Evolutionary conservation across 2,329 filamentous ascomycete genomes (phyloP), one percentile per base, ranked within the genome.

Genomic region (Orbilia javanica): DNA sequence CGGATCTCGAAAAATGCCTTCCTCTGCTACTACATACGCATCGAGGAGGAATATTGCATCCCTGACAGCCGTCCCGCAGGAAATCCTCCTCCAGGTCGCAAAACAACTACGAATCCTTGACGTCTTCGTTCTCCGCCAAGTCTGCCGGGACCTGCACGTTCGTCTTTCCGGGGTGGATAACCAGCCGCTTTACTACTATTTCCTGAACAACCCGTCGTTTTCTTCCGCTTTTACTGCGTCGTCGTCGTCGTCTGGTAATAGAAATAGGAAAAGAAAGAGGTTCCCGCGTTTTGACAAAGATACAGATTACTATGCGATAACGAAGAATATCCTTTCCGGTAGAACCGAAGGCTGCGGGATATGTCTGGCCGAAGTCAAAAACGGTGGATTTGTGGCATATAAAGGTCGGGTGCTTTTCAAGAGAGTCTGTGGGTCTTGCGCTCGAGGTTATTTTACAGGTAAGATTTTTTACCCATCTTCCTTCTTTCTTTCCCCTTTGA

Each of bases 21-120:
- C n/a, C 42, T 39, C 36, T 2, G 8, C 34, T 7, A 10, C 8
- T 36, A 36, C 34, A 11, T 36, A 36, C 13, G 34, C 34, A 10
- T 4, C n/a, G n/a, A n/a, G n/a, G n/a, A n/a, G n/a, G n/a, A 10
- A 34, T 34, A 34, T 10, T 22, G 18, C 34, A 7, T n/a, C 55
- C 22, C 48, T 69, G 11, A n/a, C 72, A 52, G 22, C 46, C 34
- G 13, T 77, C 25, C 73, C 73, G 0, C 73, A 77, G 20, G 73
- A 77, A 27, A 66, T 77, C 39, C 57, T 77, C 4, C 27, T 67
- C 29, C 60, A 77, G 42, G 67, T 77, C 18, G 60, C 62, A 15
- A 66, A 67, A 48, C 52, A 52, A 22, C 60, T 77, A 3, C 60
- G 66, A 2, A 53, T 71, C 8, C 60, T 71, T 10, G 73, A 77